Evolutionary conservation across 331 rosid genomes (phyloP), one percentile per base, ranked within the genome.

Genomic region (Prunus yedoensis): DNA sequence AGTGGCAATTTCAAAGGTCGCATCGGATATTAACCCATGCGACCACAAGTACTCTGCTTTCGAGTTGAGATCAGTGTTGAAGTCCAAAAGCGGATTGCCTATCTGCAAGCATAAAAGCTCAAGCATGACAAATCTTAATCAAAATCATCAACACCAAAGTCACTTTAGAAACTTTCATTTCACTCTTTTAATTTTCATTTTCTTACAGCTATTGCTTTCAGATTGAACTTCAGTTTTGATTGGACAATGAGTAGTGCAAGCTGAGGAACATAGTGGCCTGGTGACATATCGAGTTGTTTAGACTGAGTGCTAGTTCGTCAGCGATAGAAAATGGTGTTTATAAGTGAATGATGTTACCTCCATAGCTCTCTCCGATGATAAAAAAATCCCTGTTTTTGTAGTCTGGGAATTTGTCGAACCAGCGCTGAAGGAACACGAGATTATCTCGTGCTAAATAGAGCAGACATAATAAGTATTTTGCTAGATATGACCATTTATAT

Each of bases 261-360:
- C 75, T 89, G 89, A 3, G 94, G 94, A 8, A 81, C 94, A 77
- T 87, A 89, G 79, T 89, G 94, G 46, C 94, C 91, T 89, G 81
- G 51, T 77, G 73, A 71, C 18, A 62, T 52, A 71, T 52, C 20
- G 23, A 50, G 50, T 6, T 3, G 15, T 50, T 16, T 16, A 49
- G 52, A 49, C 13, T 1, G 5, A 11, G 16, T 18, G n/a, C 14
- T 10, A 43, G 49, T 38, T 41, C 2, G 5, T 51, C n/a, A 59
- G 0, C 15, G 25, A 32, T 11, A 18, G 1, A 16, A 3, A 10
- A 21, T 20, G 49, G n/a, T 56, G 51, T 2, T 47, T 47, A 47
- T 71, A n/a, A 60, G 14, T 35, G 11, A 43, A 45, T 75, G 10
- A 62, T 32, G 54, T 41, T 46, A 83, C 88, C 93, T 80, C 77